A percentile compares a stretch with the other conserved stretches of the same genome.
Conservation (phyloP, 768 basidiomycete species). For the Lactarius pseudohatsudake region DNA sequence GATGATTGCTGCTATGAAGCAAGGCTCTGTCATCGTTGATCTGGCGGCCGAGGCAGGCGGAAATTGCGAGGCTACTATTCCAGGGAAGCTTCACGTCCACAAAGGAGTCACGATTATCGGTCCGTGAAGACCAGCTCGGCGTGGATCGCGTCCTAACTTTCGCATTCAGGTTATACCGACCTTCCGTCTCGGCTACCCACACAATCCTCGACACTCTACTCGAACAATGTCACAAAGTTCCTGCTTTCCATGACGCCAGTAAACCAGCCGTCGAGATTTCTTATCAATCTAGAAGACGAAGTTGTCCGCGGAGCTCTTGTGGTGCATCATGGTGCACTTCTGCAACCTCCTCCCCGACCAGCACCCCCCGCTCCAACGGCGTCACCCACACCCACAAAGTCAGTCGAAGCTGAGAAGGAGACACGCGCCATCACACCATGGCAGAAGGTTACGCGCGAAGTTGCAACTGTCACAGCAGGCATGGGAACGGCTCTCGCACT, state of each 20-base stretch:
- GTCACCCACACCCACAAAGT: slow-evolving; percentile 49
- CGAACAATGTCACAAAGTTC: slow-evolving; percentile 90
- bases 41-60: slow-evolving; percentile 88
- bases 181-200: slow-evolving; percentile 86
- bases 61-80: slow-evolving; percentile 79
- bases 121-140: slow-evolving; percentile 31
- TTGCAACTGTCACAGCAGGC: slow-evolving; percentile 69
- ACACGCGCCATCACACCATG: slow-evolving; percentile 73
- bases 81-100: slow-evolving; percentile 67
- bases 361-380: slow-evolving; percentile 60
- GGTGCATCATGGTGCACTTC: slow-evolving; percentile 60
- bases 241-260: slow-evolving; percentile 63
- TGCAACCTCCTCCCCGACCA: slow-evolving; percentile 68
- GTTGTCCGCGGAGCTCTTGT: slow-evolving; percentile 81
- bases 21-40: slow-evolving; percentile 87
- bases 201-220: slow-evolving; percentile 86
- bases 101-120: slow-evolving; percentile 84
- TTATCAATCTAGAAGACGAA: slow-evolving; percentile 75
- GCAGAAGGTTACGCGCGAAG: slow-evolving; percentile 77
- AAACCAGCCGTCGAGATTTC: slow-evolving; percentile 57
- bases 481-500: slow-evolving; percentile 73
- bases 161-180: slow-evolving; percentile 68
- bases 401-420: slow-evolving; percentile 43
- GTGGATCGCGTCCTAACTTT: neutral
- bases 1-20: slow-evolving; percentile 91